Conservation (phyloP, 768 basidiomycete species). For the Lyophyllum shimeji region DNA sequence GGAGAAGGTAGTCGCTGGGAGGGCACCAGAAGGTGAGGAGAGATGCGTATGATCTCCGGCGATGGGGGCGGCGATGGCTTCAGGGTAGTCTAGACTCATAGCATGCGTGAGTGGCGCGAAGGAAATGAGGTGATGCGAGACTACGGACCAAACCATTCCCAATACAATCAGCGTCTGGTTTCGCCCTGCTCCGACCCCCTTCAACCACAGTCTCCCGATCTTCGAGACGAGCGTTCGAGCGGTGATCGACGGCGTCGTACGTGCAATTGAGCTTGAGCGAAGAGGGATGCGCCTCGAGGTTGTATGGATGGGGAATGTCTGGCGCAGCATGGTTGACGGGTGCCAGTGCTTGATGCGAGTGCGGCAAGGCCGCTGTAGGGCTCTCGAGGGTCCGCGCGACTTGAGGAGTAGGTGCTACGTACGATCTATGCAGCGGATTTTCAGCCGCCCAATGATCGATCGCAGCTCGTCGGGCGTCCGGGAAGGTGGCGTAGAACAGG, state of each 20-base stretch:
- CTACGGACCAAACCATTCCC: neutral
- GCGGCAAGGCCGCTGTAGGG: neutral
- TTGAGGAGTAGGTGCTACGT: neutral
- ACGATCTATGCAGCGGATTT: neutral
- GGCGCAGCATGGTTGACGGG: neutral
- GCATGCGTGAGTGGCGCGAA: neutral
- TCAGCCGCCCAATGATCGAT: constrained; percentile 13
- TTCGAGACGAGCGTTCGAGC: neutral
- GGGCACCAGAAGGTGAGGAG: neutral
- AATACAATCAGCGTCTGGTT: neutral
- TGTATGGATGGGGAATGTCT: neutral
- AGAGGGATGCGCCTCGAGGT: neutral
- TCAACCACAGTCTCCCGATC: too few species aligned
- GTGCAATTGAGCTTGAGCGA: neutral
- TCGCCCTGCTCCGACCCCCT: neutral
- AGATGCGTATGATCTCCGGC: neutral
- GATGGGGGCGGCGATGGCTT: neutral
- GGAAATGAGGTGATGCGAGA: neutral
- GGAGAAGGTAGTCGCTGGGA: neutral
- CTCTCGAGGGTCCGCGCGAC: neutral
- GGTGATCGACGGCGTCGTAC: neutral
- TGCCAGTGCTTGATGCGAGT: neutral
- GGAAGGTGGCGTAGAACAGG: constrained; percentile 19
- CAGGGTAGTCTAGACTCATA: neutral
- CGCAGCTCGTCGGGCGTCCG: constrained; percentile 13